These are phyloP conservation scores for Leccinum pellstonianum DNA, from an alignment of 768 basidiomycete genomes.

Conservation along the genomic window DNA sequence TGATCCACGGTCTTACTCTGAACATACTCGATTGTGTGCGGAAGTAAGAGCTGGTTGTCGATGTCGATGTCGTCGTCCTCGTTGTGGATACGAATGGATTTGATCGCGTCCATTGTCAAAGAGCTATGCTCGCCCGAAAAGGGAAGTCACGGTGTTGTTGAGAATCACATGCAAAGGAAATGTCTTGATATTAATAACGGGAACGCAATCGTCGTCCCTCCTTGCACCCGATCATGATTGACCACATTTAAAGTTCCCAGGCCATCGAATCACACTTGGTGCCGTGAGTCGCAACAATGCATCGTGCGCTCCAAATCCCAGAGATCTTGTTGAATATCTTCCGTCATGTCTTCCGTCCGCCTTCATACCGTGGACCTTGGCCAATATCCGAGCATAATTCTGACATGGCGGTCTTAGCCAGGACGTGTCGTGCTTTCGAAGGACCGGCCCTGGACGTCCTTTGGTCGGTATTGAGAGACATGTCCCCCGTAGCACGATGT, in stretches of 20 bases:
- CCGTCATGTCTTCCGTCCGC: too few species aligned
- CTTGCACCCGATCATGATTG: slow-evolving; percentile 64
- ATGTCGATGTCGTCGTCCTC: slow-evolving; percentile 69
- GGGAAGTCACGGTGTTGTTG: slow-evolving; percentile 6
- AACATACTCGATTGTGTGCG: slow-evolving; percentile 66
- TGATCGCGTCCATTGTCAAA: slow-evolving; percentile 24
- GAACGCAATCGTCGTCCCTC: slow-evolving; percentile 2
- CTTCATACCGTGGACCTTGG: too few species aligned
- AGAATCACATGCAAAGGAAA: slow-evolving; percentile 36
- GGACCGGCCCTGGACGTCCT: too few species aligned
- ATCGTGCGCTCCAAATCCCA: too few species aligned
- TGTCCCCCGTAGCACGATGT: too few species aligned
- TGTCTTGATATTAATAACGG: not conserved
- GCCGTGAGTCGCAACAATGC: too few species aligned
- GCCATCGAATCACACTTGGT: too few species aligned
- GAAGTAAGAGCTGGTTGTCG: slow-evolving; percentile 85
- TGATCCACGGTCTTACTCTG: slow-evolving; percentile 71
- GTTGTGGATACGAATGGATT: slow-evolving; percentile 41
- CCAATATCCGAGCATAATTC: too few species aligned
- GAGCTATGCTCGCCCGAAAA: slow-evolving; percentile 15
- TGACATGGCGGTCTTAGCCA: too few species aligned
- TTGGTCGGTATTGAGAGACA: too few species aligned
- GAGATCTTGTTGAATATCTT: too few species aligned
- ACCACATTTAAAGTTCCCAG: slow-evolving; percentile 54
- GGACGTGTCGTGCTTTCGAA: too few species aligned